Conservation (phyloP, 306 rosid genomes). For the Malus sylvestris region DNA sequence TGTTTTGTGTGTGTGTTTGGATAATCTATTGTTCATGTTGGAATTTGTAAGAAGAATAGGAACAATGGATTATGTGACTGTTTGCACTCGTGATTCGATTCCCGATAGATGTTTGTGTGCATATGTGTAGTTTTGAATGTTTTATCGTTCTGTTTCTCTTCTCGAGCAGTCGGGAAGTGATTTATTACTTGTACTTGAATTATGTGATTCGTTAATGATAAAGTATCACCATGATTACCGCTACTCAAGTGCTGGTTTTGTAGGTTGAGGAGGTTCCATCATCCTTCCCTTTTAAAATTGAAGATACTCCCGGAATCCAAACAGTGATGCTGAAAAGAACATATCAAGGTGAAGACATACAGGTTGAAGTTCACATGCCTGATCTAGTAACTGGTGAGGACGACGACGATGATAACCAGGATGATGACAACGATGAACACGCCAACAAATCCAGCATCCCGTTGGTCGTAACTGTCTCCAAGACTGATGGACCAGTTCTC, state of each 20-base stretch:
- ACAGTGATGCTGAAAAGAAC: slow-evolving; percentile 56
- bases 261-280: slow-evolving; percentile 59
- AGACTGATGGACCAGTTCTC: slow-evolving; percentile 51
- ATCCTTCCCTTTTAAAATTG: slow-evolving; percentile 65
- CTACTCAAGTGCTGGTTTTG: neutral
- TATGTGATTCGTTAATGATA: neutral
- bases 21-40: neutral
- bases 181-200: neutral
- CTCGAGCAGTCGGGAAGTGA: neutral
- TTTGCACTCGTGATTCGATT: neutral
- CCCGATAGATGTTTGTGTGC: neutral
- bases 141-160: neutral
- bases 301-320: slow-evolving; percentile 58
- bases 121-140: neutral
- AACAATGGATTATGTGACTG: neutral
- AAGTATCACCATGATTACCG: neutral
- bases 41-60: neutral
- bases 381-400: slow-evolving; percentile 66
- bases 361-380: slow-evolving; percentile 87
- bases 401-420: slow-evolving; percentile 19
- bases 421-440: slow-evolving; percentile 33
- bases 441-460: slow-evolving; percentile 64
- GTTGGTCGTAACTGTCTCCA: slow-evolving; percentile 56
- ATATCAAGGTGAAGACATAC: slow-evolving; percentile 67
- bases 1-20: neutral